Evolutionary conservation across 2,329 filamentous ascomycete genomes (phyloP).

Genomic region (Diaporthe citri): DNA sequence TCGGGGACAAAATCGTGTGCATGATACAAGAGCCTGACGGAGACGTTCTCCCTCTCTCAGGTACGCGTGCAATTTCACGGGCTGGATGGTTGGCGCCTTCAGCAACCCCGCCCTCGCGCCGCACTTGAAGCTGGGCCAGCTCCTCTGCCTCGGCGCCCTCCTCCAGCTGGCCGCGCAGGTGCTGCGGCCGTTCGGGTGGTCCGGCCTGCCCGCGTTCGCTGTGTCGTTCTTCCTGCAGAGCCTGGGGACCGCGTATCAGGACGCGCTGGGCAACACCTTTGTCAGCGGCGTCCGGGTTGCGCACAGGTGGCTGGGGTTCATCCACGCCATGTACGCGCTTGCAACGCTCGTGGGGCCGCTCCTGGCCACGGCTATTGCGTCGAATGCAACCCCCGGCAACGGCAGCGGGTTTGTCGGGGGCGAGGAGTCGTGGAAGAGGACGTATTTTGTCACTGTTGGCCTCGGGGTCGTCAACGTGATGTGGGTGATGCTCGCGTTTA

Average conservation of each 20-base stretch:
- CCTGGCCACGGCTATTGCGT: conserved; percentile 64
- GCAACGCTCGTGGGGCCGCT: conserved; percentile 71
- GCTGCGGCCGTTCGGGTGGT: conserved; percentile 63
- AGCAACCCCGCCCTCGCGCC: conserved; percentile 67
- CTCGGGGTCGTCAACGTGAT: conserved; percentile 64
- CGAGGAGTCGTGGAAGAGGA: conserved; percentile 62
- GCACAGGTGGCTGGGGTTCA: conserved; percentile 72
- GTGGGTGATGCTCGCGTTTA: conserved; percentile 62
- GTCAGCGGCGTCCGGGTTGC: conserved; percentile 63
- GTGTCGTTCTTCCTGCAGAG: conserved; percentile 70
- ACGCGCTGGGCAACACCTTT: conserved; percentile 73
- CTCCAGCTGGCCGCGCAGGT: conserved; percentile 67
- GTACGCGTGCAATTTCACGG: conserved; percentile 69
- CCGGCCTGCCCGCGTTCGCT: conserved; percentile 67
- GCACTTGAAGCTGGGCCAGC: conserved; percentile 66
- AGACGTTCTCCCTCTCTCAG: conserved; percentile 45
- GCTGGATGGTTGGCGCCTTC: conserved; percentile 70
- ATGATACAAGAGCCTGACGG: not conserved
- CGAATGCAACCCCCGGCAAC: conserved; percentile 42
- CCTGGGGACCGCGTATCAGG: conserved; percentile 73
- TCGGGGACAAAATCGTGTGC: too few relatives aligned
- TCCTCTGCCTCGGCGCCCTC: conserved; percentile 67
- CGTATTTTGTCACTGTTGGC: conserved; percentile 68
- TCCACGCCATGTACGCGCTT: conserved; percentile 72
- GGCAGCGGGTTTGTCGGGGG: conserved; percentile 43